Base-by-base conservation (phyloP, 225 moss, liverwort and hornwort species). In the Straminergon stramineum region DNA sequence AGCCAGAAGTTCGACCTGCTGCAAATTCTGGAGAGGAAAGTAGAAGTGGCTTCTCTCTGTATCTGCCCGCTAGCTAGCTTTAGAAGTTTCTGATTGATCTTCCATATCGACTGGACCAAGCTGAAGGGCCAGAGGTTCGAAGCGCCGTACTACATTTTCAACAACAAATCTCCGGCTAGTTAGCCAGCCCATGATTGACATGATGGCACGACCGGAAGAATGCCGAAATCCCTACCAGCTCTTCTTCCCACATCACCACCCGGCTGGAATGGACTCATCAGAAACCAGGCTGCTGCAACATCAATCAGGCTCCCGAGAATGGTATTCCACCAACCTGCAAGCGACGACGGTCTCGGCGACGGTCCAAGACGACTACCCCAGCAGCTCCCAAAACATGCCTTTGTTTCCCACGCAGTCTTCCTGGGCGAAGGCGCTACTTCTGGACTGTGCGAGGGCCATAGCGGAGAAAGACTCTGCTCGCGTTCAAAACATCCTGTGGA, bases 391-490 rank as follows among this genome's bases (percentile, higher is more conserved):
- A 9, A 74, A 31, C 63, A 86, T 89, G 85, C 27, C 89, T 12
- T 52, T 85, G 63, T 86, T 86, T 56, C 62, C 82, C 34, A 63
- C 75, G 34, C 90, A 92, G 12, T 75, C 88, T 30, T 90, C 90
- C 5, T 94, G 93, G 95, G 91, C 93, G 7, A 90, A 86, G 52
- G 74, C 91, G 56, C 93, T 95, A 60, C 94, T 97, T 21, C 66
- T 89, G 52, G 95, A 97, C 84, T 97, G 97, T 58, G 94, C 95
- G 10, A 86, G 91, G 57, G 97, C 97, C 5, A 88, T 97, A 43
- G 91, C 84, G 32, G 92, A 91, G 41, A 95, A 91, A 86, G 92
- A 93, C 55, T 91, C 93, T 24, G 68, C 93, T 3, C 90, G 89
- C 11, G 91, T 96, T 24, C 94, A 95, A 83, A 93, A 92, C 63